Conservation (phyloP, 768 basidiomycete genomes). For the Auriscalpium vulgare region DNA sequence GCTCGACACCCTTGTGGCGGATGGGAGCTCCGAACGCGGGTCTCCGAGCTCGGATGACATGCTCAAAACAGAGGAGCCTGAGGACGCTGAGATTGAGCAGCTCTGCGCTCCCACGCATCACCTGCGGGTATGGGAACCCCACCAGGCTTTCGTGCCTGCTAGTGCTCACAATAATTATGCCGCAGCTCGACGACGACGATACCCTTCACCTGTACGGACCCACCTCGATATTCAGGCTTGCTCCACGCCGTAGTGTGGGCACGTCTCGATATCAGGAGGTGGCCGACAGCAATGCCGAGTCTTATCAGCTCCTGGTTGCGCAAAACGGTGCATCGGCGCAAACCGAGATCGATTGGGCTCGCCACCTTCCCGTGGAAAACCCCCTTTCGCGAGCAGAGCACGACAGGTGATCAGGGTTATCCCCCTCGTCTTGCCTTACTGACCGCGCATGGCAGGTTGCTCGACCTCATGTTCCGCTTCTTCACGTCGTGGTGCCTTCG, state of each 20-base stretch:
- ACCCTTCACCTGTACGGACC: constrained; percentile 24
- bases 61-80: constrained; percentile 10
- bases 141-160: background rate
- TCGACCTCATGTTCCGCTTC: constrained; percentile 32
- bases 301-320: constrained; percentile 3
- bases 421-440: background rate
- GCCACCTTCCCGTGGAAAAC: constrained; percentile 23
- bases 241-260: constrained; percentile 13
- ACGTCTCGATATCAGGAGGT: background rate
- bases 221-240: constrained; percentile 25
- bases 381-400: constrained; percentile 23
- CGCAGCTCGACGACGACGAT: constrained; percentile 17
- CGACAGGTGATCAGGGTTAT: constrained; percentile 15
- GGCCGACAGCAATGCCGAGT: constrained; percentile 1
- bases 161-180: background rate
- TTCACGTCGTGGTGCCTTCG: constrained; percentile 33
- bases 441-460: constrained; percentile 20
- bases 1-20: constrained; percentile 6
- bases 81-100: constrained; percentile 21
- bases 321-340: background rate
- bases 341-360: constrained; percentile 21
- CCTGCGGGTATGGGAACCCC: constrained; percentile 16
- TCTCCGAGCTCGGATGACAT: constrained; percentile 6
- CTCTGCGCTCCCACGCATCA: constrained; percentile 21
- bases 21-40: constrained; percentile 6